A percentile compares a stretch with the other conserved stretches of the same genome.
Conservation (phyloP, 2,329 filamentous ascomycete species). For the Dothideomycetidae sp. region DNA sequence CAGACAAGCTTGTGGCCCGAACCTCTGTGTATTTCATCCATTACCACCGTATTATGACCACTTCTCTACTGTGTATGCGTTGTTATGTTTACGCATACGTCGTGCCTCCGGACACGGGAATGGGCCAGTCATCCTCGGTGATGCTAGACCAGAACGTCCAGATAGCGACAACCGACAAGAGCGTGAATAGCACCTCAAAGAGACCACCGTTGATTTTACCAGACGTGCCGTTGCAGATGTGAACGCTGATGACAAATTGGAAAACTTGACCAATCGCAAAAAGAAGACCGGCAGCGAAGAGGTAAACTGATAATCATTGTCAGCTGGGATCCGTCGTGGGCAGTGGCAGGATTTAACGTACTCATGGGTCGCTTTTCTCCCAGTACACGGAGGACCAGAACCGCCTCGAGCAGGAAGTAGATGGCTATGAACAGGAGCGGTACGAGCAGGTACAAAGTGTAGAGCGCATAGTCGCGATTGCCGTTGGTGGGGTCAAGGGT, state of each 20-base stretch:
- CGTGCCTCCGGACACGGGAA: constrained; percentile 30
- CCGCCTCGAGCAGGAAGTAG: constrained; percentile 69
- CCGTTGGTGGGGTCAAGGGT: constrained; percentile 35
- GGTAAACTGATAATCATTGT: constrained; percentile 45
- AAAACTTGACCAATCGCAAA: constrained; percentile 93
- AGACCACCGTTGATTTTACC: constrained; percentile 86
- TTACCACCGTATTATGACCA: too few species aligned
- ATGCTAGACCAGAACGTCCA: constrained; percentile 99
- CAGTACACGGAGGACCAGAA: constrained; percentile 72
- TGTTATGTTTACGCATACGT: constrained; percentile 21
- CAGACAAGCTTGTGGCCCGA: constrained; percentile 6
- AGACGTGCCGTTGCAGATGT: constrained; percentile 70
- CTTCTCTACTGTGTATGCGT: too few species aligned
- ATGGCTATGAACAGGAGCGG: constrained; percentile 79
- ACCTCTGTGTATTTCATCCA: too few species aligned
- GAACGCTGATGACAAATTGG: constrained; percentile 82
- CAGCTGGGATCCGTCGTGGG: neutral
- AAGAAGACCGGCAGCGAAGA: constrained; percentile 56
- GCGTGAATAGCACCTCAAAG: constrained; percentile 86
- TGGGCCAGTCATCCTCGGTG: constrained; percentile 95
- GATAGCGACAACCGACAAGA: constrained; percentile 65
- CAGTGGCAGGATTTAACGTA: constrained; percentile 27
- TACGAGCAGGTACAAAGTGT: constrained; percentile 82
- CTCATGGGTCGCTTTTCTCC: constrained; percentile 84
- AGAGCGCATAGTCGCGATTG: constrained; percentile 69